Conservation (phyloP, 306 rosid genomes). For the Vigna mungo region DNA sequence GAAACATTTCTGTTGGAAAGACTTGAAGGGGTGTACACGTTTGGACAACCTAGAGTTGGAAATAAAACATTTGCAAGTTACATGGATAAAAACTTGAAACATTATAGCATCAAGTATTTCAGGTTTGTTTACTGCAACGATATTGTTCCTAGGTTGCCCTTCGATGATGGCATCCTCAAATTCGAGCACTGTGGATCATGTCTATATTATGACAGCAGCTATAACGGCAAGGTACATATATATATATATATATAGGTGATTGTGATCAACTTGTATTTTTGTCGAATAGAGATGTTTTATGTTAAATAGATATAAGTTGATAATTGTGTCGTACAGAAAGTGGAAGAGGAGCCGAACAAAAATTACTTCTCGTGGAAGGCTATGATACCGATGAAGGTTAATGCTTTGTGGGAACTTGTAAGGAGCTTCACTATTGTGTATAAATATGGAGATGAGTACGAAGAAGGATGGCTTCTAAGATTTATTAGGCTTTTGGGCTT, state of each 20-base stretch:
- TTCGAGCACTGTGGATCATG: conserved; percentile 74
- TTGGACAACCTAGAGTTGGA: conserved; percentile 82
- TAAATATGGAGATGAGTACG: conserved; percentile 41
- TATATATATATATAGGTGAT: background rate
- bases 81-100: conserved; percentile 52
- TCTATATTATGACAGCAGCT: conserved; percentile 50
- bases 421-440: conserved; percentile 64
- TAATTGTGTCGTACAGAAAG: background rate
- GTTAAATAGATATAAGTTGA: background rate
- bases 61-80: conserved; percentile 49
- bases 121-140: conserved; percentile 68
- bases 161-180: conserved; percentile 50
- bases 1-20: conserved; percentile 57
- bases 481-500: conserved; percentile 50
- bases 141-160: conserved; percentile 67
- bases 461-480: conserved; percentile 56
- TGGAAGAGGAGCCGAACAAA: conserved; percentile 65
- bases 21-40: conserved; percentile 73
- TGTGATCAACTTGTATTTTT: background rate
- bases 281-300: background rate
- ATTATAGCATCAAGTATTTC: conserved; percentile 50
- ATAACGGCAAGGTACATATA: conserved; percentile 47
- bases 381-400: conserved; percentile 45
- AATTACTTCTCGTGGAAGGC: conserved; percentile 51
- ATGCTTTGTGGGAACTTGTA: conserved; percentile 56